Evolutionary conservation across 2,329 filamentous ascomycete genomes (phyloP).

Genomic region (Davidsoniella neocaledoniae): DNA sequence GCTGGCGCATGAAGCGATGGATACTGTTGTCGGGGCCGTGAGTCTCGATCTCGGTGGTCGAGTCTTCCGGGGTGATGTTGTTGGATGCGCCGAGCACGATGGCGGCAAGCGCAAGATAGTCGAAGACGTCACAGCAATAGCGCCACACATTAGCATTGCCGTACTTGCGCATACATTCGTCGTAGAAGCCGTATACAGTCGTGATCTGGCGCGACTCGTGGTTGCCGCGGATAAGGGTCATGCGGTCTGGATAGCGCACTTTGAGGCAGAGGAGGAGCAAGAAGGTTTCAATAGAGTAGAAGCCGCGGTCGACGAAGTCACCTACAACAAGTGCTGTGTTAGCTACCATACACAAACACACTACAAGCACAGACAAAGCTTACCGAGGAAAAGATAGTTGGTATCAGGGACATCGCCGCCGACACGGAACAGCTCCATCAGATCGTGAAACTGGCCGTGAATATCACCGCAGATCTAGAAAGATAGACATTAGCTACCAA

Average conservation of each 20-base stretch:
- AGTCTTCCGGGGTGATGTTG: conserved; percentile 40
- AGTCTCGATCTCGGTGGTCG: conserved; percentile 83
- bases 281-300: conserved; percentile 95
- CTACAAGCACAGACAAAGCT: neutral
- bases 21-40: conserved; percentile 64
- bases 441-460: conserved; percentile 87
- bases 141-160: conserved; percentile 94
- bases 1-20: neutral
- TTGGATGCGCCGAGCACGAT: conserved; percentile 77
- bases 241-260: conserved; percentile 91
- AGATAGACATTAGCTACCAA: conserved; percentile 5
- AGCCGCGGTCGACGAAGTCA: conserved; percentile 94
- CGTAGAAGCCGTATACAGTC: conserved; percentile 95
- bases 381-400: conserved; percentile 94
- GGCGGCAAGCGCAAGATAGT: conserved; percentile 83
- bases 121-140: conserved; percentile 95
- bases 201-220: conserved; percentile 96
- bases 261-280: conserved; percentile 89
- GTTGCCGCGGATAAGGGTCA: conserved; percentile 88
- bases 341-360: neutral
- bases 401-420: conserved; percentile 89
- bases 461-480: conserved; percentile 83
- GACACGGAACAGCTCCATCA: conserved; percentile 93
- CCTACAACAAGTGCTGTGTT: conserved; percentile 29
- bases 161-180: conserved; percentile 91